Conservation (phyloP, 805 yeast genomes). For the Yamadazyma olivae region DNA sequence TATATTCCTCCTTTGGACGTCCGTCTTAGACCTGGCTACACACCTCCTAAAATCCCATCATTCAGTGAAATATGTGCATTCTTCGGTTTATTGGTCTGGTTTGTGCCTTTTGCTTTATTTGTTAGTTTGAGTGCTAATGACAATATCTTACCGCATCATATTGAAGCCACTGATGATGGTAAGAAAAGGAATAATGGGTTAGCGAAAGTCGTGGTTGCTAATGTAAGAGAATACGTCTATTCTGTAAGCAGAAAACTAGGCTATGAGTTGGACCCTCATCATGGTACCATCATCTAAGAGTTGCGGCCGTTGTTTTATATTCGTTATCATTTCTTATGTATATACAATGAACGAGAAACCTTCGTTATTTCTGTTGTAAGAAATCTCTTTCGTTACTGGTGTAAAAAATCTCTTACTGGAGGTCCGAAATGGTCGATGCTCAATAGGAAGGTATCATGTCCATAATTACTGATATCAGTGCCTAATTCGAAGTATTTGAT, state of each 20-base stretch:
- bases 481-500: conserved; percentile 67
- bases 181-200: conserved; percentile 48
- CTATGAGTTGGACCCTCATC: conserved; percentile 55
- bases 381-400: conserved; percentile 49
- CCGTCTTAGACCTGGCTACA: conserved; percentile 55
- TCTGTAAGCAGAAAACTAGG: conserved; percentile 56
- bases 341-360: not conserved
- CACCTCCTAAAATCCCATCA: conserved; percentile 67
- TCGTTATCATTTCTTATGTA: not conserved
- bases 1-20: conserved; percentile 66
- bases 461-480: conserved; percentile 73
- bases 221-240: conserved; percentile 45
- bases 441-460: conserved; percentile 87
- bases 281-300: conserved; percentile 44
- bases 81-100: conserved; percentile 91
- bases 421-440: conserved; percentile 78
- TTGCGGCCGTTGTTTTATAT: not conserved
- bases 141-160: conserved; percentile 67
- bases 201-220: conserved; percentile 64
- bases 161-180: conserved; percentile 25
- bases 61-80: conserved; percentile 93
- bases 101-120: conserved; percentile 88
- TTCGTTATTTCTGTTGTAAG: conserved; percentile 22
- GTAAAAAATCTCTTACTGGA: conserved; percentile 64
- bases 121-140: conserved; percentile 92